phyloP scores from a whole-genome alignment of 768 basidiomycete species.

The Lactifluus echinatus region DNA sequence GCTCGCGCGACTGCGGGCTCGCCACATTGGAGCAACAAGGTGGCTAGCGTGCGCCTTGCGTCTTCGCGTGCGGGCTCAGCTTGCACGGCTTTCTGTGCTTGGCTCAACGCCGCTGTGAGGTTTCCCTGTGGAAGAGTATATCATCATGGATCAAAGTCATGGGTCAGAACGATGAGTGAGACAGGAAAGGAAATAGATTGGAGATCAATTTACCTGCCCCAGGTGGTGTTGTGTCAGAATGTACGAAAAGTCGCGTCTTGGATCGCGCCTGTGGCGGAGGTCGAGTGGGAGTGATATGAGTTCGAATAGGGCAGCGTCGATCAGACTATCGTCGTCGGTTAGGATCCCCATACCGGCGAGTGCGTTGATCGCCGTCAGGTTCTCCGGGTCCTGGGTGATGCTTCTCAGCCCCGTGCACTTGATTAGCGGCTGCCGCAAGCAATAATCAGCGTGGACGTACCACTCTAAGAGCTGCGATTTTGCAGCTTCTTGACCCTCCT shows the following conservation, averaged over 20 bases:
- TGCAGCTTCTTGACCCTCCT: slow-evolving; percentile 68
- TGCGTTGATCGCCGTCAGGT: slow-evolving; percentile 71
- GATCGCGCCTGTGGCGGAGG: slow-evolving; percentile 57
- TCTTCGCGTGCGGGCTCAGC: slow-evolving; percentile 45
- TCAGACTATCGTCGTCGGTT: slow-evolving; percentile 64
- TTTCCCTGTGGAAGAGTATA: slow-evolving; percentile 34
- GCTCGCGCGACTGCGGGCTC: slow-evolving; percentile 37
- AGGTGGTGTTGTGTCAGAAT: slow-evolving; percentile 67
- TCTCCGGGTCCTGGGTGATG: slow-evolving; percentile 68
- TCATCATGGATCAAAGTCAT: too few relatives aligned
- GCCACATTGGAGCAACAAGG: slow-evolving; percentile 43
- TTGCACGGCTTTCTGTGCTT: slow-evolving; percentile 49
- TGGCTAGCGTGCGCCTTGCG: slow-evolving; percentile 46
- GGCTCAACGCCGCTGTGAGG: slow-evolving; percentile 14
- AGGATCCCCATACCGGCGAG: slow-evolving; percentile 88
- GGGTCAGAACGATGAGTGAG: too few relatives aligned
- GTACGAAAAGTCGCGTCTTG: slow-evolving; percentile 57
- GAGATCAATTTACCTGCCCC: slow-evolving; percentile 42
- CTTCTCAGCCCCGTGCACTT: slow-evolving; percentile 32
- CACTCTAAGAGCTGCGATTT: slow-evolving; percentile 75
- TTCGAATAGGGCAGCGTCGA: slow-evolving; percentile 83
- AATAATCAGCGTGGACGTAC: slow-evolving; percentile 34
- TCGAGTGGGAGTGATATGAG: slow-evolving; percentile 62
- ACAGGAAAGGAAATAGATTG: background rate
- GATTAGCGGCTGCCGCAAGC: background rate